Evolutionary conservation across 805 yeast genomes (phyloP).

Genomic region (Brettanomyces naardenensis): DNA sequence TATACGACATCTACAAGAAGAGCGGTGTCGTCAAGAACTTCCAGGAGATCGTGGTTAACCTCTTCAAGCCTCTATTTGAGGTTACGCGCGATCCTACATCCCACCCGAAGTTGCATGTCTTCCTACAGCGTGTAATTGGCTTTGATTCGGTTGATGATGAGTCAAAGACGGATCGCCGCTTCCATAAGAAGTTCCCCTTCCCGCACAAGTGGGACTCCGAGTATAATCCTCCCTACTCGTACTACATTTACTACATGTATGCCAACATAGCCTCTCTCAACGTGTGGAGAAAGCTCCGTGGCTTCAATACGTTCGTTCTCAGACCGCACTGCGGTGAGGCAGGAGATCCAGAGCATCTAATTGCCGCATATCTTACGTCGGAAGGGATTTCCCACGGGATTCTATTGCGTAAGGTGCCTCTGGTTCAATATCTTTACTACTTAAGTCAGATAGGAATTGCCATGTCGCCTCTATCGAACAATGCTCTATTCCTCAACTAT

Average conservation of each 20-base stretch:
- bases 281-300: constrained; percentile 67
- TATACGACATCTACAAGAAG: constrained; percentile 82
- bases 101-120: constrained; percentile 86
- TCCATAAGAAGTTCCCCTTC: constrained; percentile 76
- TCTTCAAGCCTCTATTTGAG: constrained; percentile 85
- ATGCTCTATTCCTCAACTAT: constrained; percentile 90
- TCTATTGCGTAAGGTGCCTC: constrained; percentile 85
- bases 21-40: constrained; percentile 62
- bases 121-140: constrained; percentile 90
- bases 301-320: constrained; percentile 83
- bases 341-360: constrained; percentile 98
- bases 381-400: constrained; percentile 97
- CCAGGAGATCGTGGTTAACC: constrained; percentile 67
- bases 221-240: constrained; percentile 95
- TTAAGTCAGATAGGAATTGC: constrained; percentile 95
- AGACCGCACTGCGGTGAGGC: constrained; percentile 99
- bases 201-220: constrained; percentile 74
- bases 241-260: constrained; percentile 82
- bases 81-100: constrained; percentile 77
- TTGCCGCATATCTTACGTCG: constrained; percentile 79
- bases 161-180: constrained; percentile 79
- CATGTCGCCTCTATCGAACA: constrained; percentile 96
- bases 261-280: constrained; percentile 84
- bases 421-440: constrained; percentile 87
- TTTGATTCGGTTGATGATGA: constrained; percentile 99